phyloP scores from a whole-genome alignment of 1,284 basidiomycete species.

The Ganoderma sp. region DNA sequence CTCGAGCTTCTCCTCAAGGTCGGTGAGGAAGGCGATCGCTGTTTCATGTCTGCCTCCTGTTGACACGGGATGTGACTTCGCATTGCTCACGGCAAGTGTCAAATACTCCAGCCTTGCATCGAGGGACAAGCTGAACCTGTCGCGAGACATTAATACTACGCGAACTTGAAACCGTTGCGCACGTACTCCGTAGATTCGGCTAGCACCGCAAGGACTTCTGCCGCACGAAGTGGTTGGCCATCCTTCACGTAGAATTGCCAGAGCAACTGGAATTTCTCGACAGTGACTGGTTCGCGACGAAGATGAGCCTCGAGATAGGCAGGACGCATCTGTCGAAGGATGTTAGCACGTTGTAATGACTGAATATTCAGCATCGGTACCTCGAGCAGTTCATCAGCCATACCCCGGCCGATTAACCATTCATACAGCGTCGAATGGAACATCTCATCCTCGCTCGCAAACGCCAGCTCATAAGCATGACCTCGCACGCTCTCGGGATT shows the following conservation, averaged over 20 bases:
- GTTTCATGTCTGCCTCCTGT: constrained; percentile 78
- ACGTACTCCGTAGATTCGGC: constrained; percentile 87
- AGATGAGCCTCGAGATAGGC: constrained; percentile 89
- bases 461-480: constrained; percentile 83
- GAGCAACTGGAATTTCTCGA: constrained; percentile 86
- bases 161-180: constrained; percentile 1
- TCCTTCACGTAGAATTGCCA: constrained; percentile 98
- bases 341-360: constrained; percentile 6
- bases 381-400: constrained; percentile 90
- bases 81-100: constrained; percentile 93
- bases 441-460: constrained; percentile 86
- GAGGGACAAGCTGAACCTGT: constrained; percentile 72
- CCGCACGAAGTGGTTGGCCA: constrained; percentile 84
- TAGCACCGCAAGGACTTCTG: constrained; percentile 84
- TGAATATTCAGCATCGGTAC: constrained; percentile 49
- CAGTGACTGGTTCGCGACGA: constrained; percentile 77
- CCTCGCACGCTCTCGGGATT: constrained; percentile 71
- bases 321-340: constrained; percentile 70
- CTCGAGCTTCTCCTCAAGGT: constrained; percentile 95
- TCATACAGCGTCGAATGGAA: constrained; percentile 96
- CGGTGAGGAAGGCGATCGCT: constrained; percentile 89
- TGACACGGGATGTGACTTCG: constrained; percentile 89
- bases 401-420: constrained; percentile 83
- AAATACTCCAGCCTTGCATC: constrained; percentile 85
- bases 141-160: constrained; percentile 7